These are phyloP conservation scores for Boletus edulis DNA, from an alignment of 768 basidiomycete genomes.

Conservation along the genomic window DNA sequence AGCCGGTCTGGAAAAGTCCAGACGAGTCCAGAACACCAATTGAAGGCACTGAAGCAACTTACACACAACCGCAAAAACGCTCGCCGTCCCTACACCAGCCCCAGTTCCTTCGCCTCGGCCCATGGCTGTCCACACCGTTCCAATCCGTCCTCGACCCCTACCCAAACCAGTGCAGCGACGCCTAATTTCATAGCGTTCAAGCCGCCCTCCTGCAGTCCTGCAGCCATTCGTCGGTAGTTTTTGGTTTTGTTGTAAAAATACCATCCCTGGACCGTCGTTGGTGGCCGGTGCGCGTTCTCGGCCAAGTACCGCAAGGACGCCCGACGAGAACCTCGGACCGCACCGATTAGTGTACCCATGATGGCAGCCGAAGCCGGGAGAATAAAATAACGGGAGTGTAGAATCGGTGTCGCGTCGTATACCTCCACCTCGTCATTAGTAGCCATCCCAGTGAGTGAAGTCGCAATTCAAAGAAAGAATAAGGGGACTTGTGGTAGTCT, in stretches of 20 bases:
- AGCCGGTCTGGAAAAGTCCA: slow-evolving; percentile 49
- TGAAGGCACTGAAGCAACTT: slow-evolving; percentile 25
- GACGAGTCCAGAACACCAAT: background rate
- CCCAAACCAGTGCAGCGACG: slow-evolving; percentile 45
- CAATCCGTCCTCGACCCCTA: slow-evolving; percentile 46
- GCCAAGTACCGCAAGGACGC: slow-evolving; percentile 82
- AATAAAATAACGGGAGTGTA: slow-evolving; percentile 51
- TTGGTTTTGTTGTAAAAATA: slow-evolving; percentile 97
- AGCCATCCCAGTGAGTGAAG: slow-evolving; percentile 15
- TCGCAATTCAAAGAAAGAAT: background rate
- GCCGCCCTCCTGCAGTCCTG: slow-evolving; percentile 66
- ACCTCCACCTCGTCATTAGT: slow-evolving; percentile 7
- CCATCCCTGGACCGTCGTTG: slow-evolving; percentile 86
- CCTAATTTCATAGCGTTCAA: slow-evolving; percentile 53
- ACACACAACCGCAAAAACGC: slow-evolving; percentile 56
- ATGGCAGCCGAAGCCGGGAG: slow-evolving; percentile 60
- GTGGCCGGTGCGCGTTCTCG: slow-evolving; percentile 89
- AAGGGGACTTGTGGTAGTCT: background rate
- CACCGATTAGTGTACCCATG: slow-evolving; percentile 67
- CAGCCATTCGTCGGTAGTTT: slow-evolving; percentile 81
- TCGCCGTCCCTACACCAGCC: slow-evolving; percentile 64
- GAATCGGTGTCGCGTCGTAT: slow-evolving; percentile 31
- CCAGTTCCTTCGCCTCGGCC: slow-evolving; percentile 51
- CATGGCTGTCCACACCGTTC: slow-evolving; percentile 34
- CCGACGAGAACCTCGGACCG: slow-evolving; percentile 65